Conservation (phyloP, 371 early-diverging fungal genomes). For the Rhizopus stolonifer region DNA sequence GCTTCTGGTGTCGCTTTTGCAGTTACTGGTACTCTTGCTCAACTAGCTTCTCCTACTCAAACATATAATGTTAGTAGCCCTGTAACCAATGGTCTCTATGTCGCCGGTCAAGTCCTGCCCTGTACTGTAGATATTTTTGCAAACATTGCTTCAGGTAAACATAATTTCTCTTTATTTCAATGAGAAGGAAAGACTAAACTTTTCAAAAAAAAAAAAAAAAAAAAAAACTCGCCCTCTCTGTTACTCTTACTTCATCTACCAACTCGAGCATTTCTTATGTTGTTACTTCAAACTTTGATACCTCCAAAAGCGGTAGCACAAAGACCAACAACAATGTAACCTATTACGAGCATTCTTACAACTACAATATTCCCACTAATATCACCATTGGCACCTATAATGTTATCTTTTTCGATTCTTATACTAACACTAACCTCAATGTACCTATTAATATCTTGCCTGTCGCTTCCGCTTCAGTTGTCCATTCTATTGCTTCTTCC, state of each 20-base stretch:
- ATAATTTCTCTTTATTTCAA: no score
- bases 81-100: constrained; percentile 38
- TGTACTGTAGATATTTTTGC: constrained; percentile 35
- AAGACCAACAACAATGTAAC: constrained; percentile 33
- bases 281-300: constrained; percentile 34
- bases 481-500: constrained; percentile 7
- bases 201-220: background rate
- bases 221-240: constrained; percentile 23
- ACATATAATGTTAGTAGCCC: constrained; percentile 45
- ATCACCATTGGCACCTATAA: constrained; percentile 42
- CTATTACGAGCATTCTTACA: constrained; percentile 43
- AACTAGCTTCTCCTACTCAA: constrained; percentile 34
- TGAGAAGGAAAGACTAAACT: background rate
- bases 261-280: constrained; percentile 8
- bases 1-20: constrained; percentile 19
- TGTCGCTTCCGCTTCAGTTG: constrained; percentile 28
- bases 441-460: constrained; percentile 46
- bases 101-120: constrained; percentile 36
- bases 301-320: constrained; percentile 31
- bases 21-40: constrained; percentile 23
- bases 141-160: constrained; percentile 30
- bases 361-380: constrained; percentile 41
- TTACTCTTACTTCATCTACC: constrained; percentile 20
- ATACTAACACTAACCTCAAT: constrained; percentile 29
- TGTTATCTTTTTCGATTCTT: constrained; percentile 37